Conservation (phyloP, 2,329 filamentous ascomycete species). For the Stemphylium lycopersici region DNA sequence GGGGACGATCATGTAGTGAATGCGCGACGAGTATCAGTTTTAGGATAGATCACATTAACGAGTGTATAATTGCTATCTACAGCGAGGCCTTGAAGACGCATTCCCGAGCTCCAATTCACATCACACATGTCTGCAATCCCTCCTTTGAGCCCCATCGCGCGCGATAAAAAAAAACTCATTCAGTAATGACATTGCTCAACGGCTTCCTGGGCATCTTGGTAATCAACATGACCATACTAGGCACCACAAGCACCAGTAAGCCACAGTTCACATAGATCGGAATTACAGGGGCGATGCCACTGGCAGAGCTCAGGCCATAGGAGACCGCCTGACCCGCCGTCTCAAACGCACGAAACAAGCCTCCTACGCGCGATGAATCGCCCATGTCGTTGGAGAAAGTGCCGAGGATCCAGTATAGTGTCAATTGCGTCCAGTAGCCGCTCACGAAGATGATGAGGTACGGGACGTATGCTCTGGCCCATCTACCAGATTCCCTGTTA, state of each 20-base stretch:
- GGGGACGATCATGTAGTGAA: too few species aligned
- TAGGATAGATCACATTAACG: not conserved
- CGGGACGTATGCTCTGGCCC: conserved; percentile 11
- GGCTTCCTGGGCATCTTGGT: conserved; percentile 9
- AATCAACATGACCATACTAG: conserved; percentile 13
- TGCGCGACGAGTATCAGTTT: not conserved
- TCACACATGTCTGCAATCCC: not conserved
- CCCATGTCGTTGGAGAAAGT: conserved; percentile 10
- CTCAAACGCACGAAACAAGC: conserved; percentile 17
- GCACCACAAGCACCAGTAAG: conserved; percentile 6
- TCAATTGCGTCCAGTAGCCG: conserved; percentile 14
- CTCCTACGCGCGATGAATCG: conserved; percentile 7
- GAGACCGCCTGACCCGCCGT: conserved; percentile 14
- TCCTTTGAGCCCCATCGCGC: not conserved
- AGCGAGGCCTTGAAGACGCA: too few species aligned
- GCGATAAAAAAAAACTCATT: too few species aligned
- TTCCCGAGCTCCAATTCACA: too few species aligned
- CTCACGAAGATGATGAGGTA: conserved; percentile 11
- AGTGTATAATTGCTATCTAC: not conserved
- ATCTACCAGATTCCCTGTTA: conserved; percentile 1
- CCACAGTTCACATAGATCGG: conserved; percentile 15
- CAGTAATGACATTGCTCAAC: not conserved
- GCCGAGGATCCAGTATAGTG: conserved; percentile 16
- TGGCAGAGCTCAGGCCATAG: conserved; percentile 18
- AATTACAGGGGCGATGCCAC: conserved; percentile 3